Percentiles rank a stretch among this genome's conserved stretches.
phyloP scores from a whole-genome alignment of 202 grass and related monocot genomes.

The Panicum virgatum region DNA sequence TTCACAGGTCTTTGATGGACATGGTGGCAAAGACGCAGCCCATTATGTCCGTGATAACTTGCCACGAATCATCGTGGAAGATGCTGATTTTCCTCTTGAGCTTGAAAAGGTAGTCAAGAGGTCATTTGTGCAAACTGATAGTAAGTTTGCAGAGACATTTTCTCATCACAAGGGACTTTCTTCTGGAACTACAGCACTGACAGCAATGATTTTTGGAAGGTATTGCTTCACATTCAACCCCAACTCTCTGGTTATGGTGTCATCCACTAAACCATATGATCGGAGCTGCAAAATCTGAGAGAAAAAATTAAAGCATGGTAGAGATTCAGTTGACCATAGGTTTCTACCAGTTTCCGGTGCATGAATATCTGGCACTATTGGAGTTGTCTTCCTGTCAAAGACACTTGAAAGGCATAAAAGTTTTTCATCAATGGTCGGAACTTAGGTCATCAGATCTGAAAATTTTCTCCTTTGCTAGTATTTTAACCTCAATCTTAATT shows the following conservation, averaged over 20 bases:
- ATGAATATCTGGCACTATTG: not conserved
- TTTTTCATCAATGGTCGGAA: not conserved
- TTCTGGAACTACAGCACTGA: slow-evolving; percentile 90
- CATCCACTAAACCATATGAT: not conserved
- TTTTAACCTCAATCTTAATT: not conserved
- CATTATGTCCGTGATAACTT: slow-evolving; percentile 86
- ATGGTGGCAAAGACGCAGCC: slow-evolving; percentile 90
- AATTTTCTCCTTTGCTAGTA: not conserved
- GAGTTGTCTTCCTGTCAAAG: not conserved
- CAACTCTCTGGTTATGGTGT: not conserved
- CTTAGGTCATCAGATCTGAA: not conserved
- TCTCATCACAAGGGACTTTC: slow-evolving; percentile 44
- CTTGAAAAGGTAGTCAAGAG: slow-evolving; percentile 79
- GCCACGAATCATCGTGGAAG: slow-evolving; percentile 86
- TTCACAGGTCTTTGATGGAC: slow-evolving; percentile 93
- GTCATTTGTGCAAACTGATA: slow-evolving; percentile 88
- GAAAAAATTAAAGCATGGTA: not conserved
- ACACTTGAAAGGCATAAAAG: not conserved
- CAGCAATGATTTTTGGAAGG: slow-evolving; percentile 97
- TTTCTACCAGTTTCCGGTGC: not conserved
- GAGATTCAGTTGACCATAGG: not conserved
- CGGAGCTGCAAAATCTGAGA: not conserved
- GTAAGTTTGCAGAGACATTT: slow-evolving; percentile 71
- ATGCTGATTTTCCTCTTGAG: slow-evolving; percentile 86
- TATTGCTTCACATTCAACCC: slow-evolving; percentile 24